phyloP scores from a whole-genome alignment of 805 yeast species.

The Grigorovia transvaalensis region DNA sequence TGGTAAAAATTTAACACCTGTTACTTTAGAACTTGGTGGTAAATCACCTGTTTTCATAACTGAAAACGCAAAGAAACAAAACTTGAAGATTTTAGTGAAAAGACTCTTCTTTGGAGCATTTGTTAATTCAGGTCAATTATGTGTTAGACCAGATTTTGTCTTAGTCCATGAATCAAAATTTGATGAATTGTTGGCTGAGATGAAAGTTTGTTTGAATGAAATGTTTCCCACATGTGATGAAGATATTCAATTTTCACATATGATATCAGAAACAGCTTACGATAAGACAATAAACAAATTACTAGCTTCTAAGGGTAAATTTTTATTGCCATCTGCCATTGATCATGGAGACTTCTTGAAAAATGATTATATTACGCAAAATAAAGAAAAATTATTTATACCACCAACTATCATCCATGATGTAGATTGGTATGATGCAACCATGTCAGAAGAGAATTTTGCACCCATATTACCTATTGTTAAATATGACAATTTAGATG shows the following conservation, averaged over 20 bases:
- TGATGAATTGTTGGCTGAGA: constrained; percentile 37
- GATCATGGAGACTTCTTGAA: background rate
- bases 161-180: constrained; percentile 53
- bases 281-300: constrained; percentile 37
- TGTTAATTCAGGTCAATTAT: constrained; percentile 79
- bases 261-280: constrained; percentile 47
- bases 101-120: constrained; percentile 73
- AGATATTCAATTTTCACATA: constrained; percentile 43
- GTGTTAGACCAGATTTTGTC: constrained; percentile 81
- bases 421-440: constrained; percentile 53
- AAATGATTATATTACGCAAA: background rate
- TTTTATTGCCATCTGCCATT: constrained; percentile 16
- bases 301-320: constrained; percentile 39
- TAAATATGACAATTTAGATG: constrained; percentile 36
- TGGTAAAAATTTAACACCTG: constrained; percentile 76
- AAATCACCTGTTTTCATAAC: constrained; percentile 78
- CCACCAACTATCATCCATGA: constrained; percentile 66
- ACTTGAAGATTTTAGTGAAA: constrained; percentile 35
- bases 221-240: constrained; percentile 35
- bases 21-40: constrained; percentile 79
- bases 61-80: constrained; percentile 34
- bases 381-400: constrained; percentile 36
- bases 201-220: constrained; percentile 32
- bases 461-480: constrained; percentile 80
- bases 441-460: constrained; percentile 71